Percentiles rank a stretch among this genome's conserved stretches.
Evolutionary conservation across 2,329 filamentous ascomycete genomes (phyloP).

Genomic region (Cryphonectria japonica): DNA sequence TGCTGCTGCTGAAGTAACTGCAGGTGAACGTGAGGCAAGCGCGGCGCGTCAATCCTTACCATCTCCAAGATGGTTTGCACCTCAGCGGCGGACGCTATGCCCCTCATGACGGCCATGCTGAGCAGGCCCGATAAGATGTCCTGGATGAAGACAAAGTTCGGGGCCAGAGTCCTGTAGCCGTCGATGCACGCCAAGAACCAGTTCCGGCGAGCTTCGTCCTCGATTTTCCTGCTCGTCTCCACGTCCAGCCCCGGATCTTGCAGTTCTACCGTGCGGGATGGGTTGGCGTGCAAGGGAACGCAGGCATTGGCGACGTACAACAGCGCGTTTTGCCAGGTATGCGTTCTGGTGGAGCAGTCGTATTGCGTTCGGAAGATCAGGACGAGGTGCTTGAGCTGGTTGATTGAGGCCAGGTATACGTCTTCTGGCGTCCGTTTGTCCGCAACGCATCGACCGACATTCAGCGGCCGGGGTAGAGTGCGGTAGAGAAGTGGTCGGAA

Average conservation of each 20-base stretch:
- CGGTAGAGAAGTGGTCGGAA: slow-evolving; percentile 28
- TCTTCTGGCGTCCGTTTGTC: slow-evolving; percentile 12
- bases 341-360: slow-evolving; percentile 27
- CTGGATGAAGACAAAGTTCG: slow-evolving; percentile 33
- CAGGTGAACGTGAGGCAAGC: not conserved
- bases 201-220: slow-evolving; percentile 30
- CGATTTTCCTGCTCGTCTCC: slow-evolving; percentile 21
- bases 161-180: slow-evolving; percentile 34
- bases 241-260: not conserved
- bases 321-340: slow-evolving; percentile 37
- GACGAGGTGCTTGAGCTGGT: slow-evolving; percentile 31
- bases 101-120: slow-evolving; percentile 33
- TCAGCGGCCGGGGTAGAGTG: not conserved
- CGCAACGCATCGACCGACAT: slow-evolving; percentile 8
- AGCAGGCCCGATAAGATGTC: slow-evolving; percentile 35
- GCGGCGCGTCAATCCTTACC: not conserved
- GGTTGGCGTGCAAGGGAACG: not conserved
- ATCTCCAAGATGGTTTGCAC: slow-evolving; percentile 22
- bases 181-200: slow-evolving; percentile 37
- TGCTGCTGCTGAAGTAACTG: not conserved
- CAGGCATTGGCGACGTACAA: slow-evolving; percentile 37
- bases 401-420: slow-evolving; percentile 29
- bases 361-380: slow-evolving; percentile 27
- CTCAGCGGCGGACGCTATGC: slow-evolving; percentile 27
- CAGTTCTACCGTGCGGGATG: not conserved